Conservation (phyloP, 768 basidiomycete genomes). For the Xerocomus brunneocitrinus region DNA sequence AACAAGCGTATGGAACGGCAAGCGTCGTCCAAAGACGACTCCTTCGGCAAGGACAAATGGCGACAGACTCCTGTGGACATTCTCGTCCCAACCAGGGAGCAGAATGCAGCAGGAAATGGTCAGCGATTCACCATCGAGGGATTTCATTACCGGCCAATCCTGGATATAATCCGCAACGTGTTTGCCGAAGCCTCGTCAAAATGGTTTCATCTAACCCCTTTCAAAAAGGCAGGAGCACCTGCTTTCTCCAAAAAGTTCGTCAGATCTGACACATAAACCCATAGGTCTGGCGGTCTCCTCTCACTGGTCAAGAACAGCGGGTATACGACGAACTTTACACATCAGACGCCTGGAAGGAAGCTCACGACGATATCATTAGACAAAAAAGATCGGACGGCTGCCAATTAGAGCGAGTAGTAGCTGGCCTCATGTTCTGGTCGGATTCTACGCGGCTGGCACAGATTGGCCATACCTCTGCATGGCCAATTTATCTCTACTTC, state of each 20-base stretch:
- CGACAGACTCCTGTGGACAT: neutral
- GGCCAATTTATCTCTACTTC: too few species aligned
- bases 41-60: slow-evolving; percentile 4
- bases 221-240: too few species aligned
- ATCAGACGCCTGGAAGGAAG: neutral
- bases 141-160: slow-evolving; percentile 21
- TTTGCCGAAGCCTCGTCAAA: slow-evolving; percentile 5
- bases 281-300: neutral
- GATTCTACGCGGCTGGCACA: too few species aligned
- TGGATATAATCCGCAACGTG: slow-evolving; percentile 4
- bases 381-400: slow-evolving; percentile 7
- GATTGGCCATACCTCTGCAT: too few species aligned
- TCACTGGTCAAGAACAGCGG: neutral
- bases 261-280: too few species aligned
- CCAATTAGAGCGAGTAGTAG: slow-evolving; percentile 12
- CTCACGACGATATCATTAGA: slow-evolving; percentile 12
- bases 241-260: too few species aligned
- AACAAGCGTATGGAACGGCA: neutral
- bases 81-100: neutral
- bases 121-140: slow-evolving; percentile 25
- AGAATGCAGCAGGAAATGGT: slow-evolving; percentile 3
- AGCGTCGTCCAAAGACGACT: neutral
- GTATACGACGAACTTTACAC: neutral
- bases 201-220: too few species aligned
- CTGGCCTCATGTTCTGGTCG: neutral